A percentile compares a stretch with the other conserved stretches of the same genome.
Conservation (phyloP, 1,139 yeast species). For the Magnusiomyces ingens region DNA sequence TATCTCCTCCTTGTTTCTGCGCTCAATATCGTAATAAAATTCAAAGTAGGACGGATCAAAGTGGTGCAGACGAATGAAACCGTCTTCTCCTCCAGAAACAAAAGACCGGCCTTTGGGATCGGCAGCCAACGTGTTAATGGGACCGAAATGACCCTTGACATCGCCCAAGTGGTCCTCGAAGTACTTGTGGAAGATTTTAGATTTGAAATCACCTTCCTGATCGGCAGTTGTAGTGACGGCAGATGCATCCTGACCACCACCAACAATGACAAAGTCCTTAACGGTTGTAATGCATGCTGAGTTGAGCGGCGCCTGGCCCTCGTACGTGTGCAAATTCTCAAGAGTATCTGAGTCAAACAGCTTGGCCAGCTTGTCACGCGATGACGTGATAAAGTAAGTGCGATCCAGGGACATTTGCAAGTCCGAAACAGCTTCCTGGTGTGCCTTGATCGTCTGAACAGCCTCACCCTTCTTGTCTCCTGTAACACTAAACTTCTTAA, state of each 20-base stretch:
- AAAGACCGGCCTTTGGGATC: constrained; percentile 93
- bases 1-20: background rate
- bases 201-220: constrained; percentile 94
- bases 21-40: constrained; percentile 86
- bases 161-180: constrained; percentile 95
- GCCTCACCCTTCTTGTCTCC: constrained; percentile 33
- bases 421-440: constrained; percentile 74
- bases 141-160: constrained; percentile 98
- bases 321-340: constrained; percentile 64
- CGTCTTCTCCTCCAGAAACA: constrained; percentile 98
- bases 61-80: constrained; percentile 87
- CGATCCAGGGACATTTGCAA: constrained; percentile 82
- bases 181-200: constrained; percentile 90
- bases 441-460: constrained; percentile 47
- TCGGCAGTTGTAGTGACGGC: constrained; percentile 95
- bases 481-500: constrained; percentile 83
- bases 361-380: constrained; percentile 86
- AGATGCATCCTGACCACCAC: constrained; percentile 99
- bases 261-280: constrained; percentile 86
- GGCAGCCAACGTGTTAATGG: constrained; percentile 85
- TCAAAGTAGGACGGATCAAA: constrained; percentile 91
- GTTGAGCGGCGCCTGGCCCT: constrained; percentile 91
- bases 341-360: constrained; percentile 74
- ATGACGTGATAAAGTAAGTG: constrained; percentile 85
- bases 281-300: constrained; percentile 90